Evolutionary conservation across 2,329 filamentous ascomycete species (phyloP).

Genomic region (Waltergamsia citrina): DNA sequence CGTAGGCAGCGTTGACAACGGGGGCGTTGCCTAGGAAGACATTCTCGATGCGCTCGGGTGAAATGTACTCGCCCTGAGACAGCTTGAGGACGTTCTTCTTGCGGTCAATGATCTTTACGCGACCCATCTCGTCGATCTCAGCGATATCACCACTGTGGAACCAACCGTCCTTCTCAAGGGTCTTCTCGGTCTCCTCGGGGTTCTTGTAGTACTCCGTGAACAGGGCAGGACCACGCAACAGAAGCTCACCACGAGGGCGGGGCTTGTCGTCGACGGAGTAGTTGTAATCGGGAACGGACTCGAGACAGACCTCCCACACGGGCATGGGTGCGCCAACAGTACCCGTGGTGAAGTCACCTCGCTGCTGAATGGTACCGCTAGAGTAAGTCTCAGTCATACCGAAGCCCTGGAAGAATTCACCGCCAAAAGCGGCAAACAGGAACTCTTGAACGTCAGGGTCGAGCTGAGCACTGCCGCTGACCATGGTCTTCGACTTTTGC

Average conservation of each 20-base stretch:
- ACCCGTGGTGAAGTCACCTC: slow-evolving; percentile 63
- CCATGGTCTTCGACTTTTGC: slow-evolving; percentile 61
- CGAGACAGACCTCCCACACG: slow-evolving; percentile 65
- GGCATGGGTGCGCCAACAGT: slow-evolving; percentile 71
- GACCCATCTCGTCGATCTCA: slow-evolving; percentile 73
- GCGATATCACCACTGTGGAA: slow-evolving; percentile 94
- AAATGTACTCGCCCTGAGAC: slow-evolving; percentile 95
- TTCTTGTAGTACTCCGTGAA: slow-evolving; percentile 91
- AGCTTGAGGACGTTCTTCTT: slow-evolving; percentile 99
- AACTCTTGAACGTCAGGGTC: slow-evolving; percentile 85
- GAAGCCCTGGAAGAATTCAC: slow-evolving; percentile 77
- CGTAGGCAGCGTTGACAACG: slow-evolving; percentile 71
- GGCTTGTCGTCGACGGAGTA: slow-evolving; percentile 85
- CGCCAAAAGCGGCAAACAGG: slow-evolving; percentile 72
- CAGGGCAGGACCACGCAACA: slow-evolving; percentile 69
- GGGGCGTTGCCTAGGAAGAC: slow-evolving; percentile 76
- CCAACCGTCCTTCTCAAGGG: slow-evolving; percentile 83
- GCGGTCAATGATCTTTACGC: slow-evolving; percentile 89
- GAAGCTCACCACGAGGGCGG: slow-evolving; percentile 78
- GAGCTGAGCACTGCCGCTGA: slow-evolving; percentile 83
- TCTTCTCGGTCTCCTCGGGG: slow-evolving; percentile 74
- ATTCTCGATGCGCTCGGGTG: slow-evolving; percentile 93
- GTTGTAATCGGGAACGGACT: slow-evolving; percentile 89
- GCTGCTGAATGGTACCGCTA: slow-evolving; percentile 58
- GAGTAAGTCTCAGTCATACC: slow-evolving; percentile 93